Evolutionary conservation across 176 grass and related monocot species (phyloP).

Genomic region (Zea mays): DNA sequence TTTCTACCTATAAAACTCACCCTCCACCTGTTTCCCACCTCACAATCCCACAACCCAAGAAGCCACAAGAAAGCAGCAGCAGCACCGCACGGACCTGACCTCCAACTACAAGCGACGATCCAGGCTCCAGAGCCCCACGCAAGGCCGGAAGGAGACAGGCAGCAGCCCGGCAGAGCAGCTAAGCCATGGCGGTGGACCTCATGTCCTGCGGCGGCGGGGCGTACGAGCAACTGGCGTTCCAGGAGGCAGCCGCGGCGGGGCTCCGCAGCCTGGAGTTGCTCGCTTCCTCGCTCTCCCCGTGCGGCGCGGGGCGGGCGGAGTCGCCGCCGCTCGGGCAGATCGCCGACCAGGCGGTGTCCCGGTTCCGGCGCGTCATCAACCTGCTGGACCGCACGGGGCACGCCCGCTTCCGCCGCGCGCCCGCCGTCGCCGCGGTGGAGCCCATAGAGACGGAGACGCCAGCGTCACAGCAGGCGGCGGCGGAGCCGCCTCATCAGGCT

Average conservation of each 20-base stretch:
- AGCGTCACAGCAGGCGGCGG: neutral
- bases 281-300: constrained; percentile 49
- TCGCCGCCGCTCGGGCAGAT: constrained; percentile 56
- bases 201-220: constrained; percentile 20
- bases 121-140: too few species aligned
- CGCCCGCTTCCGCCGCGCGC: constrained; percentile 82
- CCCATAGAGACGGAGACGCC: neutral
- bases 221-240: constrained; percentile 53
- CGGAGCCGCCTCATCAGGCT: neutral
- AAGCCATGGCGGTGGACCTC: constrained; percentile 55
- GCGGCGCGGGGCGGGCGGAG: neutral
- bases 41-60: constrained; percentile 4
- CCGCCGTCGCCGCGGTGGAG: neutral
- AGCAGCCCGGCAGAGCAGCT: neutral
- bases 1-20: constrained; percentile 45
- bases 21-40: constrained; percentile 21
- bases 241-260: constrained; percentile 72
- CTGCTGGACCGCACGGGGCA: constrained; percentile 90
- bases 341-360: constrained; percentile 60
- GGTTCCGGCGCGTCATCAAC: constrained; percentile 71
- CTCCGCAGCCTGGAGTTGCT: constrained; percentile 76
- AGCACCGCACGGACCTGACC: neutral
- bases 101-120: neutral
- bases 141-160: neutral
- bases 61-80: neutral